These are phyloP conservation scores for Tuber microsphaerosporum DNA, from an alignment of 495 filamentous ascomycete species.

Conservation along the genomic window DNA sequence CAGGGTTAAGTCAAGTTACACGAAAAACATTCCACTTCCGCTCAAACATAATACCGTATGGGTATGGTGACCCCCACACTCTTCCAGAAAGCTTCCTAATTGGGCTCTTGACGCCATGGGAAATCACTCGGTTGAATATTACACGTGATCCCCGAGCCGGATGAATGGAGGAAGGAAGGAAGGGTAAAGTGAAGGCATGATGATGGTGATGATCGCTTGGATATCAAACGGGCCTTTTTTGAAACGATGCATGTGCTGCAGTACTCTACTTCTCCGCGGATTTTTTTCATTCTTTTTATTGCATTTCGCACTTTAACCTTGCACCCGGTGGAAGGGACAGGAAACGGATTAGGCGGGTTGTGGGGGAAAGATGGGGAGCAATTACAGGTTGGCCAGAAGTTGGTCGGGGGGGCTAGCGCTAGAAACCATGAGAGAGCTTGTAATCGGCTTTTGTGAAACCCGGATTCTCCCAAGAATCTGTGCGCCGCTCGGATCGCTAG, in stretches of 20 bases:
- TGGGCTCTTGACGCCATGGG: background rate
- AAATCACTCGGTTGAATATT: background rate
- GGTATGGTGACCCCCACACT: background rate
- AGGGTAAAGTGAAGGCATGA: background rate
- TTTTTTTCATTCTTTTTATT: background rate
- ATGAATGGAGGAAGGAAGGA: background rate
- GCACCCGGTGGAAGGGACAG: no score
- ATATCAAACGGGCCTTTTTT: background rate
- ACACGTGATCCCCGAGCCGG: background rate
- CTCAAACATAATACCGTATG: no score
- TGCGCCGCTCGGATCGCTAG: background rate
- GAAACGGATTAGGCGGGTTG: no score
- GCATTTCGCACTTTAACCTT: background rate
- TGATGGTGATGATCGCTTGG: background rate
- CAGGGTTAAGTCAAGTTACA: background rate
- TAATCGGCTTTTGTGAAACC: background rate
- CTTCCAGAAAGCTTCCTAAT: background rate
- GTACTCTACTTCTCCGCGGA: background rate
- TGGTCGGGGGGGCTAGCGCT: no score
- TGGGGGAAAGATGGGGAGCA: no score
- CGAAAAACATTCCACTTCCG: background rate
- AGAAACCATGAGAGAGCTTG: background rate
- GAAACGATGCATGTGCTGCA: background rate
- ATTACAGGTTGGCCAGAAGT: no score
- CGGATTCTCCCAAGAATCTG: background rate